Base-by-base conservation (phyloP, 768 basidiomycete species). In the Lactifluus volemus region DNA sequence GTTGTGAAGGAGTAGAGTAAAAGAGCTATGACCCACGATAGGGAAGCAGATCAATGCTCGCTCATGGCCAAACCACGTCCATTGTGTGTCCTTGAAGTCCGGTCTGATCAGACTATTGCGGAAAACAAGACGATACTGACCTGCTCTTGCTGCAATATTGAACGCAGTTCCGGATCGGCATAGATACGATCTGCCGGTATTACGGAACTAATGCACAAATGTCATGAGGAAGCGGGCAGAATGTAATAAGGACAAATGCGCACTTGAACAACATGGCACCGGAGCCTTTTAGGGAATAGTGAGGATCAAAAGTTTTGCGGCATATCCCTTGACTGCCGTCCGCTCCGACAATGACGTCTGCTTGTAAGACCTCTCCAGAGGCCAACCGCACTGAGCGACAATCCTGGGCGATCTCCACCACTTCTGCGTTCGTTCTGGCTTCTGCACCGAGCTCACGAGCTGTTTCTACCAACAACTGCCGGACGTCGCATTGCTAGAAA, bases 271-370 rank as follows among this genome's bases (percentile, higher is more conserved):
- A 52, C 45, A 63, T 67, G 52, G 68, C 25, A 25, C 70, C 70
- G 5, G 64, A 68, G 10, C 63, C 60, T 7, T 42, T 58, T 21
- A 58, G 59, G n/a, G 49, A 41, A 39, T 61, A 65, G 8, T 58
- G 41, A 5, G 64, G 54, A 19, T 68, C 36, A 1, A 61, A 42
- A 29, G 59, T 15, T n/a, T 44, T 44, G 9, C 72, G 67, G 42
- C 64, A 66, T 1, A 67, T 48, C 10, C 73, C 72, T 32, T 55
- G 63, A 34, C 59, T 60, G 50, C 75, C 74, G 52, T 75, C 74
- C n/a, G 75, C 75, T 19, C 74, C 75, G 29, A 76, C 61, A 17
- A 76, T 60, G 14, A 75, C 62, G 49, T 75, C 74, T n/a, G 68
- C 71, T 4, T 63, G 49, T 14, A 74, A n/a, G 17, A 64, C 63